Evolutionary conservation across 2,329 filamentous ascomycete genomes (phyloP).

Genomic region (Colletotrichum caudatum): DNA sequence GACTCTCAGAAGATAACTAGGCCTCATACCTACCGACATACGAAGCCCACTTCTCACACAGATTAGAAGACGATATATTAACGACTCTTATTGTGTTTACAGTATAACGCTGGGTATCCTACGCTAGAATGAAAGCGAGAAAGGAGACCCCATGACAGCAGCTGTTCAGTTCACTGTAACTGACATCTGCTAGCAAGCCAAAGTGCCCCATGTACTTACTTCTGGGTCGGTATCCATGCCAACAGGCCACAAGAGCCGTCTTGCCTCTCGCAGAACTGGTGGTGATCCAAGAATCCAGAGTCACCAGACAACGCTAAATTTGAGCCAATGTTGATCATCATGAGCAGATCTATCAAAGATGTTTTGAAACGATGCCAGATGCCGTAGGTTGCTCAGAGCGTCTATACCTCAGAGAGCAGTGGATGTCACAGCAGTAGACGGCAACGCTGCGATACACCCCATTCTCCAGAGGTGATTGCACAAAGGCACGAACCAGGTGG

Average conservation of each 20-base stretch:
- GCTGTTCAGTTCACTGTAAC: background rate
- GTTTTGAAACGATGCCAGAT: background rate
- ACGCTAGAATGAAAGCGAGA: background rate
- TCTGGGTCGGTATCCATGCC: background rate
- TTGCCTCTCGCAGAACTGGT: background rate
- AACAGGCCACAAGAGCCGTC: background rate
- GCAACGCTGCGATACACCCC: background rate
- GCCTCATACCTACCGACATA: background rate
- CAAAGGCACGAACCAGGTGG: background rate
- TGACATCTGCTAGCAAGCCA: background rate
- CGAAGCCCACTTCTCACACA: background rate
- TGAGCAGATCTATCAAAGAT: background rate
- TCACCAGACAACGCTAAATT: background rate
- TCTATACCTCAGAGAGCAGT: background rate
- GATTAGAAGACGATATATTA: too few species aligned
- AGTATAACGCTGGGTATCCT: background rate
- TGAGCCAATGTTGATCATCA: background rate
- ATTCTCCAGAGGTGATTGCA: background rate
- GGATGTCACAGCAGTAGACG: background rate
- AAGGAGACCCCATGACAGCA: background rate
- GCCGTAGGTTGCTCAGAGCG: background rate
- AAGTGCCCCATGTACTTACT: background rate
- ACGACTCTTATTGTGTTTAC: background rate
- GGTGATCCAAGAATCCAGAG: background rate
- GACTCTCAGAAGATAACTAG: background rate